Evolutionary conservation across 106 monocot species (phyloP).

Genomic region (Xerophyta viscosa): DNA sequence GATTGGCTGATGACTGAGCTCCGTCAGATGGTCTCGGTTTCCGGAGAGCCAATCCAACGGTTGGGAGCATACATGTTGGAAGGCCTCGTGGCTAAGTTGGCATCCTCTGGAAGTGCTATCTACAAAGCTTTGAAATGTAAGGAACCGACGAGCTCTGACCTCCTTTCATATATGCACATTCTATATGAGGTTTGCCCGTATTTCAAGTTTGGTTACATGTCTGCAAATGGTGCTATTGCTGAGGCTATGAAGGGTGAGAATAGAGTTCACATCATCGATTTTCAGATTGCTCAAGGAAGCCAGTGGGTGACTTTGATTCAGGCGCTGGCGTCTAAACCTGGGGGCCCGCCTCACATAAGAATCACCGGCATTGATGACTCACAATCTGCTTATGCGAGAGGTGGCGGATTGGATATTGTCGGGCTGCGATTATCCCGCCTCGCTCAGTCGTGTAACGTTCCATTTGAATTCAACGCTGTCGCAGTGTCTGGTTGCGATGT

Average conservation of each 20-base stretch:
- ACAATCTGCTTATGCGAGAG: constrained; percentile 60
- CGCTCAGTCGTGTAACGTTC: constrained; percentile 52
- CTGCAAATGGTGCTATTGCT: constrained; percentile 93
- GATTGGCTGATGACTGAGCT: constrained; percentile 48
- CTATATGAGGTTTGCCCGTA: constrained; percentile 87
- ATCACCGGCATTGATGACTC: constrained; percentile 88
- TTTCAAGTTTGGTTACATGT: constrained; percentile 92
- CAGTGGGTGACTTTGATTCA: constrained; percentile 89
- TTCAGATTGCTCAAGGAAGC: constrained; percentile 82
- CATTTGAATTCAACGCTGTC: constrained; percentile 65
- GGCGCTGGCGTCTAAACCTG: constrained; percentile 71
- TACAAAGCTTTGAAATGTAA: constrained; percentile 84
- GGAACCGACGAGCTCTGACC: constrained; percentile 66
- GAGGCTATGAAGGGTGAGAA: constrained; percentile 67
- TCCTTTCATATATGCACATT: constrained; percentile 87
- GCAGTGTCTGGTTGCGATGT: constrained; percentile 47
- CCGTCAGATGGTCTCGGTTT: constrained; percentile 74
- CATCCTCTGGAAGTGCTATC: constrained; percentile 70
- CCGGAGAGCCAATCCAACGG: constrained; percentile 70
- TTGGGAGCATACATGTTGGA: constrained; percentile 84
- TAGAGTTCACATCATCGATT: constrained; percentile 81
- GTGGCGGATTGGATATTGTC: constrained; percentile 65
- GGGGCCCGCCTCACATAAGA: constrained; percentile 70
- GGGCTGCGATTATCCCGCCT: constrained; percentile 47
- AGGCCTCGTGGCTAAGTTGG: constrained; percentile 67